phyloP scores from a whole-genome alignment of 768 basidiomycete species.

The Boletus edulis region DNA sequence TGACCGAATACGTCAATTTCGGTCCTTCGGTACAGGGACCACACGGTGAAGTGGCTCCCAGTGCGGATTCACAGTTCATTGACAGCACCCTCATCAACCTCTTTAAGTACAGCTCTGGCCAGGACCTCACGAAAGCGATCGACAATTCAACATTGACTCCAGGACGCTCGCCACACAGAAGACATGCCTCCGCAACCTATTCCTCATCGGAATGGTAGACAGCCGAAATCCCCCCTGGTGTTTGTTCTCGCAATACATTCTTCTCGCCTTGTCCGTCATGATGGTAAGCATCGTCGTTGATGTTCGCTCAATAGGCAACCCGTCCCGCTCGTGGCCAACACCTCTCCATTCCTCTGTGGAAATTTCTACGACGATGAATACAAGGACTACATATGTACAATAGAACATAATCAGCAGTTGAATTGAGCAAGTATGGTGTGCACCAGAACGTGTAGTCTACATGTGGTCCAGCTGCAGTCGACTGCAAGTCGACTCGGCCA shows the following conservation, averaged over 20 bases:
- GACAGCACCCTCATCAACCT: slow-evolving; percentile 60
- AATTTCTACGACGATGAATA: too few relatives aligned
- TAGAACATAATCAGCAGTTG: too few relatives aligned
- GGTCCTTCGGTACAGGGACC: slow-evolving; percentile 59
- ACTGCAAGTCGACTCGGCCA: too few relatives aligned
- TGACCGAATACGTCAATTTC: slow-evolving; percentile 74
- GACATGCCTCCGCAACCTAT: slow-evolving; percentile 89
- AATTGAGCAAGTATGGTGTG: too few relatives aligned
- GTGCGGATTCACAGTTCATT: slow-evolving; percentile 65
- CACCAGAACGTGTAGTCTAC: too few relatives aligned
- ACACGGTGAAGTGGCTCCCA: slow-evolving; percentile 42
- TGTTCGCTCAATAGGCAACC: too few relatives aligned
- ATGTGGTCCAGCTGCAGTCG: too few relatives aligned
- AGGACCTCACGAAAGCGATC: slow-evolving; percentile 77
- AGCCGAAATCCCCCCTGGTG: slow-evolving; percentile 91
- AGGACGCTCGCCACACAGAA: slow-evolving; percentile 69
- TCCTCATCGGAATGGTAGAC: slow-evolving; percentile 89
- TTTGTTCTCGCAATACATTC: slow-evolving; percentile 85
- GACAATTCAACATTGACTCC: slow-evolving; percentile 57
- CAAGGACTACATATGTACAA: too few relatives aligned
- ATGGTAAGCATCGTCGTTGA: slow-evolving; percentile 96
- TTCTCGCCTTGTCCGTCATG: slow-evolving; percentile 83
- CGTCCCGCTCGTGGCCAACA: too few relatives aligned
- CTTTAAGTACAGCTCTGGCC: slow-evolving; percentile 74
- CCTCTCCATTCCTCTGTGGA: too few relatives aligned